These are phyloP conservation scores for Sarocladium kiliense DNA, from an alignment of 2,329 filamentous ascomycete species.

Conservation along the genomic window DNA sequence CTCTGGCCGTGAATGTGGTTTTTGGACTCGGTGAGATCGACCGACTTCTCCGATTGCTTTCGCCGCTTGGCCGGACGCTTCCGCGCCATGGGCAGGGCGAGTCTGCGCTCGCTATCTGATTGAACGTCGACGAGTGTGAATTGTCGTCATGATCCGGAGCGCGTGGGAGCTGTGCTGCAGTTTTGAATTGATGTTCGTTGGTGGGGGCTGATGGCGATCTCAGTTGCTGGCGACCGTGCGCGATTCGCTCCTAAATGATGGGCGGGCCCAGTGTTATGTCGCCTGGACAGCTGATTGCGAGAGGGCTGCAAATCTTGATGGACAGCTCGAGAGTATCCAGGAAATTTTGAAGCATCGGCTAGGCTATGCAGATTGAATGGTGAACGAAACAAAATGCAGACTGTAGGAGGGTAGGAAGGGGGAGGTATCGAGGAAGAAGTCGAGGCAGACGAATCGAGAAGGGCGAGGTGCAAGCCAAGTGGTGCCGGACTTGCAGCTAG, in stretches of 20 bases:
- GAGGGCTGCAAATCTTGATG: no score
- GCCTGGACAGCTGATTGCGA: not conserved
- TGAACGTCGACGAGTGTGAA: not conserved
- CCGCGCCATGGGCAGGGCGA: constrained; percentile 5
- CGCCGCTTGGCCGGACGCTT: constrained; percentile 8
- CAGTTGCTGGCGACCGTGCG: not conserved
- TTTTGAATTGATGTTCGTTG: not conserved
- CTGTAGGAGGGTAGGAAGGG: no score
- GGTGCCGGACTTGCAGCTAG: not conserved
- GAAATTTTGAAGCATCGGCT: no score
- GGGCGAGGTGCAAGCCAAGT: not conserved
- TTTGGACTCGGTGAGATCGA: not conserved
- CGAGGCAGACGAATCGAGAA: no score
- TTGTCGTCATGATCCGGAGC: not conserved
- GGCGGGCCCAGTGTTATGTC: not conserved
- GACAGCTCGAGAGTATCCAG: no score
- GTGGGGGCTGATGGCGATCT: not conserved
- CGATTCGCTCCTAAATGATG: not conserved
- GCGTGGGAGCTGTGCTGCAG: not conserved
- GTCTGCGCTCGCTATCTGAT: not conserved
- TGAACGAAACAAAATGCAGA: no score
- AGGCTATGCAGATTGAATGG: no score
- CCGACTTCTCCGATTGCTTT: not conserved
- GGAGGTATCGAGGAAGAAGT: no score
- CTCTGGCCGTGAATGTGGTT: not conserved